Conservation (phyloP, 495 filamentous ascomycete genomes). For the Talaromyces thailandensis region DNA sequence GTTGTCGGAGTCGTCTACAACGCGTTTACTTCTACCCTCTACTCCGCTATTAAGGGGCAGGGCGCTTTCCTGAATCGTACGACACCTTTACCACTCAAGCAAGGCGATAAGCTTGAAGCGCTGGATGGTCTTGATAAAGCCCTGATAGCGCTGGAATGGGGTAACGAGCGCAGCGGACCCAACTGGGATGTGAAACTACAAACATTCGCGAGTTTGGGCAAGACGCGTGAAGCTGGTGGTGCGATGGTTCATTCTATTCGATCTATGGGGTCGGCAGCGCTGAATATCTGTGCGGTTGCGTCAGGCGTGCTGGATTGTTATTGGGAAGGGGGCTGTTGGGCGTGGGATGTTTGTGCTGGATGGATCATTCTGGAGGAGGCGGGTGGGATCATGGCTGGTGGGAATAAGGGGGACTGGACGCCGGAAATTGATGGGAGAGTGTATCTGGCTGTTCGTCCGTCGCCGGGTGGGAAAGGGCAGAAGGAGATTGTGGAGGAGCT, state of each 20-base stretch:
- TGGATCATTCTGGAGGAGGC: constrained; percentile 86
- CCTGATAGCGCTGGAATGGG: constrained; percentile 73
- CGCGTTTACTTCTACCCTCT: constrained; percentile 61
- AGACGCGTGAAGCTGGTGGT: constrained; percentile 55
- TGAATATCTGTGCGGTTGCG: constrained; percentile 79
- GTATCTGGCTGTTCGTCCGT: constrained; percentile 68
- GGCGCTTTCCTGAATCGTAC: constrained; percentile 55
- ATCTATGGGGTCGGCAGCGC: constrained; percentile 67
- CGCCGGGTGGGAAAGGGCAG: constrained; percentile 51
- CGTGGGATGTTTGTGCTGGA: constrained; percentile 88
- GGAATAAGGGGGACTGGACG: constrained; percentile 71
- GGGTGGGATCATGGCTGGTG: constrained; percentile 70
- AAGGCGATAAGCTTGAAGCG: constrained; percentile 32
- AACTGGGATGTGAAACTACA: constrained; percentile 67
- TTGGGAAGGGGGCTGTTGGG: constrained; percentile 93
- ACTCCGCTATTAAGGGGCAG: constrained; percentile 58
- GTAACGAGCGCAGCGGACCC: constrained; percentile 57
- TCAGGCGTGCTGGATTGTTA: constrained; percentile 72
- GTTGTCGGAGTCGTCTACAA: constrained; percentile 80
- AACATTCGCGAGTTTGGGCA: constrained; percentile 60
- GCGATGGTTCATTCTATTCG: constrained; percentile 78
- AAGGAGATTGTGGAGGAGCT: constrained; percentile 74
- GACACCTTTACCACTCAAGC: constrained; percentile 46
- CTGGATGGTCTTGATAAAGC: constrained; percentile 50
- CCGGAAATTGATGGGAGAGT: constrained; percentile 63